Evolutionary conservation across 768 basidiomycete species (phyloP), one percentile per base, ranked within the genome.

Genomic region (Pleurotus eryngii): DNA sequence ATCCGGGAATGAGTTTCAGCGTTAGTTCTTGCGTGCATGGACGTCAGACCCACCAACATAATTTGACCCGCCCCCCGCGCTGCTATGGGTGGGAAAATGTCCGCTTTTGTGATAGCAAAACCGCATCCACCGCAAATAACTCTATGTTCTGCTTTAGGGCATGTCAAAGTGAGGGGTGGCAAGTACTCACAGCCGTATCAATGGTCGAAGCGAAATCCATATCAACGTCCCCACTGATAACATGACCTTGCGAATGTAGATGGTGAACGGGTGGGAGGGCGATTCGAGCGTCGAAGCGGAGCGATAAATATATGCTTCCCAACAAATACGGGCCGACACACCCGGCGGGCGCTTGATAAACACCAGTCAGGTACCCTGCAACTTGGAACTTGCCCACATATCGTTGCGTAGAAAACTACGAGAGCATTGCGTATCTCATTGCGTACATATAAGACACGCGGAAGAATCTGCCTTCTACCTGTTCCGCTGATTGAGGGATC

Each of bases 61-160:
- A 90, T 70, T 60, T 87, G 85, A 0, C 83, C 85, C 1, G 76
- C 77, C 4, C 85, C 83, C 50, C 80, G 71, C 4, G 86, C 80
- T 6, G 84, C 88, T 18, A 78, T 71, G 1, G 76, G 65, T 3
- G 86, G 80, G 40, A 90, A 81, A 24, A 88, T 75, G 35, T 84
- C 84, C 0, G 75, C 77, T 65, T 81, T 87, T 0, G 87, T 81
- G 60, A 86, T 72, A 3, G 71, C 66, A 61, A 84, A 85, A 4
- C 87, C 87, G 46, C 78, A 75, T 5, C 72, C 70, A 8, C 79
- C 80, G 51, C 79, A 82, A 24, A 86, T 65, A 8, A 82, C 75
- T 30, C 86, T 88, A 26, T n/a, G 49, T 9, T 35, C 30, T 11
- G 30, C 3, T 35, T 35, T 9, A 53, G 11, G 35, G n/a, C 14